A percentile compares a stretch with the other conserved stretches of the same genome.
Evolutionary conservation across 768 basidiomycete genomes (phyloP).

Genomic region (Lactarius quietus): DNA sequence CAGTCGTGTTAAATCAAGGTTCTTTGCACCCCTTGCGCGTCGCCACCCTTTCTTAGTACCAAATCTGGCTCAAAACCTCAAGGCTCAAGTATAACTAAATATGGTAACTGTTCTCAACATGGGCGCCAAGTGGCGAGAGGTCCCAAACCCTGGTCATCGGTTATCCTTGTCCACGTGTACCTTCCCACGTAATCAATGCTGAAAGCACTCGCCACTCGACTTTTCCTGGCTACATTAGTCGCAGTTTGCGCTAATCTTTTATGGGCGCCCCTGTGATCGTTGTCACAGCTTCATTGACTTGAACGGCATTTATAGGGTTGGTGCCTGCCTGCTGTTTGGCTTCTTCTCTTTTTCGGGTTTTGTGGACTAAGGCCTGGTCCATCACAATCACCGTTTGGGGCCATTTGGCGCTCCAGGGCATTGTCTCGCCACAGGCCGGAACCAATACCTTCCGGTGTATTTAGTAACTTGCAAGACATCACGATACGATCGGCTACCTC

Average conservation of each 20-base stretch:
- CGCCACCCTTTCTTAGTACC: background rate
- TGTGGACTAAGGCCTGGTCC: constrained; percentile 16
- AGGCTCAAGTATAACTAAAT: background rate
- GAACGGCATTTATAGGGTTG: constrained; percentile 24
- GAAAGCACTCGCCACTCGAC: constrained; percentile 15
- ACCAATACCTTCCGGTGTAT: constrained; percentile 4
- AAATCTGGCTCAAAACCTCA: background rate
- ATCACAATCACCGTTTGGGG: constrained; percentile 19
- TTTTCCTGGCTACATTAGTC: constrained; percentile 10
- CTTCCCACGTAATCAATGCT: constrained; percentile 18
- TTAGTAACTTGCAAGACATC: constrained; percentile 5
- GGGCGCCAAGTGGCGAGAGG: background rate
- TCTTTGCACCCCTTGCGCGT: background rate
- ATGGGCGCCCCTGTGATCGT: constrained; percentile 24
- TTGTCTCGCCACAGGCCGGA: constrained; percentile 25
- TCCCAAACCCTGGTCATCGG: constrained; percentile 10
- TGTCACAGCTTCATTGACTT: constrained; percentile 14
- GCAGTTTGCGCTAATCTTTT: constrained; percentile 18
- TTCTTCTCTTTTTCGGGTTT: constrained; percentile 6
- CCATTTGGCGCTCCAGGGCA: constrained; percentile 17
- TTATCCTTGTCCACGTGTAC: constrained; percentile 8
- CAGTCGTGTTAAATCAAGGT: background rate
- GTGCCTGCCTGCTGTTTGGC: constrained; percentile 14
- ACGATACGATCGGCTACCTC: constrained; percentile 16
- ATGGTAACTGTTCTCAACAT: background rate